Evolutionary conservation across 257 asterid genomes (phyloP), one percentile per base, ranked within the genome.

Genomic region (Eustoma russellianum): DNA sequence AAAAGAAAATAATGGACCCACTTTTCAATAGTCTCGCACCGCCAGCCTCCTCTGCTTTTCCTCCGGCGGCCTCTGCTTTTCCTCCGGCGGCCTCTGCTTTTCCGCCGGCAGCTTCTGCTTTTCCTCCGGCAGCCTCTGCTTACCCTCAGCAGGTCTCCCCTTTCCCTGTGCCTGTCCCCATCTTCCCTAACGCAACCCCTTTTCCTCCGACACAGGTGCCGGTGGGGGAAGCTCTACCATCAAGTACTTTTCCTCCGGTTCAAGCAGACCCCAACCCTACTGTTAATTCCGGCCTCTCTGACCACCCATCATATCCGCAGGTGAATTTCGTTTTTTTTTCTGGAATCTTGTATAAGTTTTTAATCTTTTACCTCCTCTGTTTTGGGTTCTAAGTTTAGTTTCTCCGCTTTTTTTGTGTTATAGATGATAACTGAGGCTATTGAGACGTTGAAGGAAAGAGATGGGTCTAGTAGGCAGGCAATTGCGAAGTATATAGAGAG

Each of bases 381-480:
- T 53, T 33, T 53, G 41, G 59, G 24, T 41, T 38, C 7, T 3
- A 48, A 34, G 0, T 38, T 9, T 17, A 12, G 28, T 46, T 30
- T 54, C 44, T 7, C 34, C 14, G n/a, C 9, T 15, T 28, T 46
- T 48, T 15, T 13, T 50, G 55, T 24, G 7, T 15, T 49, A 34
- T 17, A 88, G 95, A 83, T 88, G 95, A 88, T 88, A 41, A 46
- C 75, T 49, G 73, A 77, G 5, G 92, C 97, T 6, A 74, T 88
- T 13, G 6, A 79, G 61, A 80, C 73, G 62, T 51, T 88, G 65
- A 79, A 76, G 6, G 95, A 88, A 66, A 73, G 55, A 1, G 63
- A 77, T 14, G 97, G 97, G 43, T 88, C 95, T 68, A 88, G 94
- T 64, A 79, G 65, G 62, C 60, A 67, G 38, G 91, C 94, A 0